phyloP scores from a whole-genome alignment of 78 protist species.

The Bigelowiella natans region DNA sequence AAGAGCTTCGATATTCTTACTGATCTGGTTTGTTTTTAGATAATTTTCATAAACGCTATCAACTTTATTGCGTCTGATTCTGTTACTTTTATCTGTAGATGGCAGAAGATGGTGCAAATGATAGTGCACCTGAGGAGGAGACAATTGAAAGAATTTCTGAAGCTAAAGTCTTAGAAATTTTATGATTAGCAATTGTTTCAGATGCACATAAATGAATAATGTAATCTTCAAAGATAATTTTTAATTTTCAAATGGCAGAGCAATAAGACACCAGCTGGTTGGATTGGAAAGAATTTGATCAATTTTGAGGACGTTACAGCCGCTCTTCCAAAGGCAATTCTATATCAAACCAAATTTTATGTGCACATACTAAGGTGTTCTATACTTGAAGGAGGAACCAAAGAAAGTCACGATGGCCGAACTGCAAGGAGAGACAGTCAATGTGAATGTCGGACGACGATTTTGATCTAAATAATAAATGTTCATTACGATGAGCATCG shows the following conservation, averaged over 20 bases:
- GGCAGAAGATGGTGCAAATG: no score
- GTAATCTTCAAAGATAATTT: background rate
- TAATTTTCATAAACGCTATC: no score
- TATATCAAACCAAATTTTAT: background rate
- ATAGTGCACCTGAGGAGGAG: background rate
- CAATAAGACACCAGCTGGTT: background rate
- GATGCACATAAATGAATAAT: background rate
- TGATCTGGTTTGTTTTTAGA: no score
- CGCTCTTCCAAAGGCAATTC: background rate
- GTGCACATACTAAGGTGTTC: no score
- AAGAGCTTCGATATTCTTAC: no score
- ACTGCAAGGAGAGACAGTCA: background rate
- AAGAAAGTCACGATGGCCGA: background rate
- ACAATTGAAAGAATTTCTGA: background rate
- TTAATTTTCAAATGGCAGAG: background rate
- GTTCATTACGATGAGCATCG: no score
- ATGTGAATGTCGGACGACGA: no score
- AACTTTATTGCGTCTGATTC: no score
- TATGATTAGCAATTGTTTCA: no score
- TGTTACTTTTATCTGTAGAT: no score
- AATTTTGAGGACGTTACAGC: background rate
- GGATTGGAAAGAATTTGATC: background rate
- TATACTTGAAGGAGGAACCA: background rate
- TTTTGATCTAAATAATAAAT: no score
- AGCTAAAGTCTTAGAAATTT: no score